Evolutionary conservation across 2,329 filamentous ascomycete genomes (phyloP), one percentile per base, ranked within the genome.

Genomic region (Colletotrichum endophyticum): DNA sequence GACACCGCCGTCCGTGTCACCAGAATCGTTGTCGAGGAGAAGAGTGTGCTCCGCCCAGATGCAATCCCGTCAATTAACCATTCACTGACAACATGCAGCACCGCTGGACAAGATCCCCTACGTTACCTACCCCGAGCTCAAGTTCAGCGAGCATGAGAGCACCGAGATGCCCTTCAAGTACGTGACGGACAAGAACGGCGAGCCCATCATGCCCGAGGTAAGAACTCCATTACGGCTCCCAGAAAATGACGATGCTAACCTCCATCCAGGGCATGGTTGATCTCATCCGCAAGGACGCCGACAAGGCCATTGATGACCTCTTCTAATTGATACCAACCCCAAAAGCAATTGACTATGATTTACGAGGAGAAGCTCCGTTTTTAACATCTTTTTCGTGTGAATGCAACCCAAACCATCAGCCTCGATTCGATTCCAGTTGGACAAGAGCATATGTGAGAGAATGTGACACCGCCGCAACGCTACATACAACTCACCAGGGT

Each of bases 121-220:
- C 83, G 85, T 97, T 39, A 96, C 99, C 83, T 93, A 95, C 82
- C 97, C 97, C 0, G 96, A 99, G 83, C 91, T 99, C 82, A 93
- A 93, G 82, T 94, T 99, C 84, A 95, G 95, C 84, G 93, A 97
- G 83, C 94, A 98, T 82, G 97, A 99, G 87, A 97, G 95, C 84
- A 98, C 96, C 1, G 91, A 98, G 85, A 99, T 99, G 97, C 97
- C 97, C 1, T 99, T 99, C 86, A 95, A 97, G 80, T 99, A 99
- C 83, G 96, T 99, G 67, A 94, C 91, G 82, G 93, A 91, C 68
- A 87, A 91, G 13, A 88, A 95, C 73, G 95, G 94, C 61, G 89
- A 95, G 79, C 95, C 96, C 1, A 93, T 98, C 75, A 98, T 99
- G 96, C 97, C 97, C 27, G 90, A 95, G 87, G 96, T 98, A 86